A percentile compares a stretch with the other conserved stretches of the same genome.
These are phyloP conservation scores for Candida ulmi DNA, from an alignment of 805 yeast species.

Conservation along the genomic window DNA sequence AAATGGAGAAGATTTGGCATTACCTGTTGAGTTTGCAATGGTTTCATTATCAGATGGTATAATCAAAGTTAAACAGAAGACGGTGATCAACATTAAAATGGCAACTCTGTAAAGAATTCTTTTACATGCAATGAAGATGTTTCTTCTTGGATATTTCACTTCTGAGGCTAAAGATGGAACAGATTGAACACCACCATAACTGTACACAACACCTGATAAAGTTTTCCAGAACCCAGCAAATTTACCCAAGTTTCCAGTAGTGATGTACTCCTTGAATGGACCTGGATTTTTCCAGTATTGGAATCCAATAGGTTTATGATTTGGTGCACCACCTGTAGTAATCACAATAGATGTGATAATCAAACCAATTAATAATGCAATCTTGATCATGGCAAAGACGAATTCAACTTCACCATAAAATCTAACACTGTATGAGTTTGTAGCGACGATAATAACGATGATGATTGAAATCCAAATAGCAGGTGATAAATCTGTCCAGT, in stretches of 20 bases:
- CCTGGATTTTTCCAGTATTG: constrained; percentile 30
- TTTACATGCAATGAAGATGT: constrained; percentile 27
- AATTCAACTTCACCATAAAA: constrained; percentile 48
- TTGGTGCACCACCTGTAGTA: constrained; percentile 37
- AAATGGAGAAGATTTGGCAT: constrained; percentile 30
- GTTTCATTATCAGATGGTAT: constrained; percentile 24
- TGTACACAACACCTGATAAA: constrained; percentile 34
- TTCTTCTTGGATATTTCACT: constrained; percentile 28
- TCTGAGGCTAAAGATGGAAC: constrained; percentile 41
- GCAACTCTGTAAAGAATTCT: constrained; percentile 26
- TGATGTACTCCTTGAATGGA: constrained; percentile 8
- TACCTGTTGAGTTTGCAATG: constrained; percentile 26
- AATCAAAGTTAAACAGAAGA: constrained; percentile 28
- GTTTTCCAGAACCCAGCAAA: constrained; percentile 27
- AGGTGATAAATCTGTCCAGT: constrained; percentile 37
- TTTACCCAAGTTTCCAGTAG: constrained; percentile 15
- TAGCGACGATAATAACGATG: constrained; percentile 27
- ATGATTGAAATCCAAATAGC: constrained; percentile 40
- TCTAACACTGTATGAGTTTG: constrained; percentile 31
- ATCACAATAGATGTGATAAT: constrained; percentile 42
- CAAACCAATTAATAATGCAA: constrained; percentile 38
- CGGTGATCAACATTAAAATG: constrained; percentile 23
- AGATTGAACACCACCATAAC: constrained; percentile 37
- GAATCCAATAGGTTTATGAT: constrained; percentile 30
- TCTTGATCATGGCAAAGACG: constrained; percentile 35